Evolutionary conservation across 208 protist genomes (phyloP), one percentile per base, ranked within the genome.

Genomic region (Leishmania major): DNA sequence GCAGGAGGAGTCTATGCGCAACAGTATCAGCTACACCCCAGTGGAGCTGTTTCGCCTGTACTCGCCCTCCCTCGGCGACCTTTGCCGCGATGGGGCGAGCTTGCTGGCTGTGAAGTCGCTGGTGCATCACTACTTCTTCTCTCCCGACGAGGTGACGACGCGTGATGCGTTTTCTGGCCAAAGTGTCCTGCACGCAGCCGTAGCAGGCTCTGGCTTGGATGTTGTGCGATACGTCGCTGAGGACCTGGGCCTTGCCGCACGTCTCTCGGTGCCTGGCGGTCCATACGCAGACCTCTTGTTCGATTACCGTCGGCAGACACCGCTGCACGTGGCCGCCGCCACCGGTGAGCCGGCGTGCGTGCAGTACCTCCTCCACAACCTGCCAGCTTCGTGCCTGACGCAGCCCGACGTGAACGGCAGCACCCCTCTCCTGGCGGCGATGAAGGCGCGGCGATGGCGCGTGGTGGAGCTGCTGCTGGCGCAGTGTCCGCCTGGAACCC

Each of bases 91-190:
- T 53, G 94, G 94, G 43, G 83, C 83, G 43, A 89, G 85, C 57
- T 77, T 94, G 57, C 51, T 66, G 35, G 85, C 88, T 8, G 69
- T 96, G 37, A 84, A 88, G 76, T 84, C 91, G 13, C 83, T 96
- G 10, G 79, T 88, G 45, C 81, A 86, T 35, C 94, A 97, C 87
- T 95, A 90, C 74, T 82, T 97, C n/a, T 96, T 95, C 80, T 81
- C 67, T 11, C 73, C 75, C 59, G 51, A 75, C 25, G 77, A 86
- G 45, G 73, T 94, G 57, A 80, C 62, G 2, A 77, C 82, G 45
- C 84, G 82, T 10, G 89, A 93, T 49, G 82, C 60, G 6, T 70
- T 90, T 53, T 57, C 80, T 25, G 81, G 85, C 5, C 88, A 91
- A 73, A 91, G 89, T 17, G 82, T 84, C 22, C 22, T 94, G 43